Evolutionary conservation across 352 stramenopile species (phyloP).

Genomic region (Phytophthora sansomeana): DNA sequence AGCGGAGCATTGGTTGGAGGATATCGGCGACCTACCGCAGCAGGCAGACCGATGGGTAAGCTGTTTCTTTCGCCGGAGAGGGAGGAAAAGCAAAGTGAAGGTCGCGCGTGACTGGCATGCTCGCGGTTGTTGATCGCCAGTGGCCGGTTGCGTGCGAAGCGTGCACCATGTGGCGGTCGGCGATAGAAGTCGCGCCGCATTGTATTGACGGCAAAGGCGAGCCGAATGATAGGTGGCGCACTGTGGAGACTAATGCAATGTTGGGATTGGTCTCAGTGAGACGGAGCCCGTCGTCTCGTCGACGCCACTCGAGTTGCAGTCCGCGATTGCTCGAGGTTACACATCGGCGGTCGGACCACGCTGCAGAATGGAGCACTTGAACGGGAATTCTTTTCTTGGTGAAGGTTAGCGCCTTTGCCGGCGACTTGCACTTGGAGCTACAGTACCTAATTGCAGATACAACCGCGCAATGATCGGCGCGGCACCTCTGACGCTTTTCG

Average conservation of each 20-base stretch:
- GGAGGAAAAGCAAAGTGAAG: slow-evolving; percentile 40
- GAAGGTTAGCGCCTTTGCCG: background rate
- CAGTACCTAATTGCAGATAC: no score
- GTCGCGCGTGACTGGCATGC: slow-evolving; percentile 14
- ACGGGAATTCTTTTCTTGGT: background rate
- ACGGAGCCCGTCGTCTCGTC: slow-evolving; percentile 16
- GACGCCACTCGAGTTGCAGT: background rate
- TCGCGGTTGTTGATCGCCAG: slow-evolving; percentile 22
- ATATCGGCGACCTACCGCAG: slow-evolving; percentile 33
- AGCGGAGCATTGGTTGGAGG: slow-evolving; percentile 24
- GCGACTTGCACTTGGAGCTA: slow-evolving; percentile 3
- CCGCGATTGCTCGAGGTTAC: background rate
- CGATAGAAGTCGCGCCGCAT: slow-evolving; percentile 17
- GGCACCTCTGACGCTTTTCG: background rate
- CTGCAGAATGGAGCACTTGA: background rate
- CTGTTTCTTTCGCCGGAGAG: slow-evolving; percentile 22
- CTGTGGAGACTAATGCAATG: slow-evolving; percentile 14
- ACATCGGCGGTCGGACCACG: slow-evolving; percentile 5
- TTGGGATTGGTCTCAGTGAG: slow-evolving; percentile 22
- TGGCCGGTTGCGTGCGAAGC: slow-evolving; percentile 10
- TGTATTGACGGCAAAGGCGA: slow-evolving; percentile 23
- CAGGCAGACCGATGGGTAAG: slow-evolving; percentile 20
- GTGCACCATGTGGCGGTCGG: slow-evolving; percentile 23
- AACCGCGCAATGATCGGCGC: slow-evolving; percentile 9
- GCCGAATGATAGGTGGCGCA: slow-evolving; percentile 30